Evolutionary conservation across 2,329 filamentous ascomycete genomes (phyloP).

Genomic region (Drechslera avenae): DNA sequence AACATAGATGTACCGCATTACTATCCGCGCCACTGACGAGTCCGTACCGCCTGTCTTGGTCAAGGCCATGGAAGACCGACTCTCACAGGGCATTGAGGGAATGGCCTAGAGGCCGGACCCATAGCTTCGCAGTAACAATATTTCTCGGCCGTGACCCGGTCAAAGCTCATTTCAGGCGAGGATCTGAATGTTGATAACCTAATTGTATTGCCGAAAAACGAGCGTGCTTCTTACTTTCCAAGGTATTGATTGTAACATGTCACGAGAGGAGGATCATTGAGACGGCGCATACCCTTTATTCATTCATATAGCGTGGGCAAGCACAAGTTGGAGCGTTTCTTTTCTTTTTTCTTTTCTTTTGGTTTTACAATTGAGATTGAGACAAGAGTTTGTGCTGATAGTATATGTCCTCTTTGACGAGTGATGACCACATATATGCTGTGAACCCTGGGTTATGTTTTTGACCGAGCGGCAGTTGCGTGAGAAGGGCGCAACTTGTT

Average conservation of each 20-base stretch:
- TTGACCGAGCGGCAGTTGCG: neutral
- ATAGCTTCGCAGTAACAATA: neutral
- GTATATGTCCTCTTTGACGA: too few relatives aligned
- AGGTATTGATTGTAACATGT: constrained; percentile 1
- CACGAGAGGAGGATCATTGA: constrained; percentile 3
- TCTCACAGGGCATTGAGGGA: constrained; percentile 62
- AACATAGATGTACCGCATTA: constrained; percentile 90
- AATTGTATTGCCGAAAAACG: constrained; percentile 7
- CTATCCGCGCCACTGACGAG: constrained; percentile 92
- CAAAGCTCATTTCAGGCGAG: neutral
- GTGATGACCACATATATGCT: neutral
- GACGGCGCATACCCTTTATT: constrained; percentile 14
- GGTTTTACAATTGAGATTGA: neutral
- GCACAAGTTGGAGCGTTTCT: constrained; percentile 4
- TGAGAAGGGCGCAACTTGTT: neutral
- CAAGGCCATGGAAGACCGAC: constrained; percentile 84
- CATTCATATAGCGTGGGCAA: constrained; percentile 11
- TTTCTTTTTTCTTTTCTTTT: neutral
- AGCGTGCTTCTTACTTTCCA: neutral
- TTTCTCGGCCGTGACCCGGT: constrained; percentile 2
- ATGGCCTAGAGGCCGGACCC: constrained; percentile 21
- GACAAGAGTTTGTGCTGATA: neutral
- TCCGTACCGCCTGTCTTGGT: constrained; percentile 78
- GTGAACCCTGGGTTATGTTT: neutral
- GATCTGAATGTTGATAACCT: constrained; percentile 10